These are phyloP conservation scores for Breviolum minutum DNA, from an alignment of 73 alveolate genomes.

Conservation along the genomic window DNA sequence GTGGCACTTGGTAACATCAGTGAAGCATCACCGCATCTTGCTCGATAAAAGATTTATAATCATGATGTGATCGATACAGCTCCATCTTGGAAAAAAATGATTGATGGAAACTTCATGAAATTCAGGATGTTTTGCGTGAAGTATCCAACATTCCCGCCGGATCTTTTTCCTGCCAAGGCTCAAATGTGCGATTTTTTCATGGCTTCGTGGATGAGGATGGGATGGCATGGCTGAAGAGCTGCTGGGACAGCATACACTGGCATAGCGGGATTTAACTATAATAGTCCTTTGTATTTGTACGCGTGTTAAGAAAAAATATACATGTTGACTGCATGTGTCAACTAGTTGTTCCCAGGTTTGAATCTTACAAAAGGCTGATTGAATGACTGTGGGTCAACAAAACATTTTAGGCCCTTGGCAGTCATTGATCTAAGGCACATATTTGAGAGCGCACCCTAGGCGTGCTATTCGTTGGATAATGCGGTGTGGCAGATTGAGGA, in stretches of 20 bases:
- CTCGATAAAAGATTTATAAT: not conserved
- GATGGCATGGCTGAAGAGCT: constrained; percentile 7
- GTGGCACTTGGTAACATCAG: not conserved
- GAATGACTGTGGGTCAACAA: no score
- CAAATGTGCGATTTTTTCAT: not conserved
- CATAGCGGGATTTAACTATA: no score
- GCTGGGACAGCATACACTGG: not conserved
- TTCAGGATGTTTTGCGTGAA: no score
- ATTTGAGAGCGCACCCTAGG: not conserved
- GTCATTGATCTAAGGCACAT: not conserved
- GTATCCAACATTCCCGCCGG: no score
- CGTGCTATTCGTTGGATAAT: constrained; percentile 17
- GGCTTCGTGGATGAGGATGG: constrained; percentile 21
- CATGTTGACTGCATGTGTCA: no score
- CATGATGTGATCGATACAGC: not conserved
- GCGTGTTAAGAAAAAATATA: no score
- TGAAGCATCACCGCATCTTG: not conserved
- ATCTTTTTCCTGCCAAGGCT: not conserved
- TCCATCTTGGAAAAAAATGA: no score
- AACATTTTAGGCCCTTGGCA: no score
- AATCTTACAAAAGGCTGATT: no score
- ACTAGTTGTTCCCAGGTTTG: not conserved
- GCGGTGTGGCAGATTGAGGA: constrained; percentile 17
- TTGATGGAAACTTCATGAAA: no score
- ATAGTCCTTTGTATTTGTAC: no score